Evolutionary conservation across 1,284 basidiomycete genomes (phyloP), one percentile per base, ranked within the genome.

Genomic region (Malassezia caprae): DNA sequence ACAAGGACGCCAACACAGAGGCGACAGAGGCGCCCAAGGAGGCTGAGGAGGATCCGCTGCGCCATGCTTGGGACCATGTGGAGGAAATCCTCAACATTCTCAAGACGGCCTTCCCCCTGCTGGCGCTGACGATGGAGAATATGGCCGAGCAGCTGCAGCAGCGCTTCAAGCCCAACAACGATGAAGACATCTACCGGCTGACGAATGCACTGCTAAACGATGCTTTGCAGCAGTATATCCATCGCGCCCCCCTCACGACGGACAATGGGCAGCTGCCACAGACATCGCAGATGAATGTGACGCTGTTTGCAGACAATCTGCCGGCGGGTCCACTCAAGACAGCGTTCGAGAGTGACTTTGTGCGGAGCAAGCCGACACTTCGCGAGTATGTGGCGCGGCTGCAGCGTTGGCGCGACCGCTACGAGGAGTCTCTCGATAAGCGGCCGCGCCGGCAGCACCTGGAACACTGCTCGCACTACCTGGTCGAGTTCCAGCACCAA

Each of bases 401-500:
- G 26, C 90, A 96, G 72, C 81, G 82, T 60, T 98, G 94, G 94
- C 81, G 93, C 48, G 88, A 96, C 72, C 84, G 83, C 64, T 96
- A 91, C 76, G 94, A 98, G 75, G 82, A 80, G 56, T 78, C 83
- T 42, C 79, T 99, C 13, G 90, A 96, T 73, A 79, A 82, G 26
- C 81, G 90, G 37, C 87, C 90, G 32, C 83, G 85, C 45, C 78
- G 85, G 51, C 88, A 93, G 69, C 84, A 88, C n/a, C 78, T 99
- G 49, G 91, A 96, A 64, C 80, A 85, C 56, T 79, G 89, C 44
- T 91, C 88, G 63, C 90, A 94, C 76, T 96, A 90, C 77, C 79
- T 98, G 61, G 88, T 89, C 11, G 93, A 98, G 76, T 99, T 98
- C 80, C 93, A 98, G 68, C 91, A 96, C 76, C 85, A 85, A 71